These are phyloP conservation scores for Citrus maxima DNA, from an alignment of 345 rosid genomes.

Conservation along the genomic window DNA sequence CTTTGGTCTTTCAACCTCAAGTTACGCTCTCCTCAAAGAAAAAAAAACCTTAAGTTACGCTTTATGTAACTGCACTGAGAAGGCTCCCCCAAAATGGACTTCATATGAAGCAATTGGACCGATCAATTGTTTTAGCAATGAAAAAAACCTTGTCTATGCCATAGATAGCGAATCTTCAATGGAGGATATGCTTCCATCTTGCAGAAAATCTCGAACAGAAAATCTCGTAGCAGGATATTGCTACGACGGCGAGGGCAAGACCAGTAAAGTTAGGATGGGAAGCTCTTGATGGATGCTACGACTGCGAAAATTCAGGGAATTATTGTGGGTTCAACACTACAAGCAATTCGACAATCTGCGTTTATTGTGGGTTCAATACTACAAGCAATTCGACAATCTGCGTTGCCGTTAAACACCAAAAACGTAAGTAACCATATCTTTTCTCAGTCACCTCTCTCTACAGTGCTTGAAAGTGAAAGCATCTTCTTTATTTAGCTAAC, in stretches of 20 bases:
- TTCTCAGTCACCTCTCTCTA: not conserved
- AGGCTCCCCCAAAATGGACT: rapidly evolving
- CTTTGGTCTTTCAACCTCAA: no score
- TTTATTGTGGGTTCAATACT: not conserved
- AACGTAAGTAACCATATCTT: not conserved
- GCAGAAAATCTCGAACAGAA: not conserved
- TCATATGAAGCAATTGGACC: not conserved
- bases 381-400: not conserved
- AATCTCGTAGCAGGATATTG: no score
- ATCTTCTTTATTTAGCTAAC: no score
- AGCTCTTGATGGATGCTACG: not conserved
- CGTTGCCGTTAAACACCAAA: no score
- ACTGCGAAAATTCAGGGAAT: not conserved
- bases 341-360: not conserved
- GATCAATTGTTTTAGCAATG: not conserved
- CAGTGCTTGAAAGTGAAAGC: no score
- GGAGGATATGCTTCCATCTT: not conserved
- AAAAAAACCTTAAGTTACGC: not conserved
- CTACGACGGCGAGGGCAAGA: no score
- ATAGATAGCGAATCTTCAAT: rapidly evolving
- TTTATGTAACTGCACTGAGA: not conserved
- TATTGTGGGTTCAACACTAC: not conserved
- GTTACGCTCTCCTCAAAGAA: no score
- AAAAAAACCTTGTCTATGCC: not conserved
- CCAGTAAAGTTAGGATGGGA: not conserved